phyloP scores from a whole-genome alignment of 164 flowering plant species.

The Vitis cinerea region DNA sequence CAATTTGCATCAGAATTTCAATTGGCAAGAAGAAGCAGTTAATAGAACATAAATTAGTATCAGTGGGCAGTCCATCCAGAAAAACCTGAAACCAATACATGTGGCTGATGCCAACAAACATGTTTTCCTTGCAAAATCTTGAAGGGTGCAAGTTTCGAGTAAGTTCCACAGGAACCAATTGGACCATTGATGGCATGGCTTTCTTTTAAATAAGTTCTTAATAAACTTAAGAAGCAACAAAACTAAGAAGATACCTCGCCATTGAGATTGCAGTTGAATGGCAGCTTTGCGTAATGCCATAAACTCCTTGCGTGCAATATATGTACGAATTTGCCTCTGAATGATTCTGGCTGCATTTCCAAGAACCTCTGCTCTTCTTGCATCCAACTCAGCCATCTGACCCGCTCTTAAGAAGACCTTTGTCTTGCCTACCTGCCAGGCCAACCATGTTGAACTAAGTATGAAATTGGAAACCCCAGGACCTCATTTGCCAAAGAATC shows the following conservation, averaged over 20 bases:
- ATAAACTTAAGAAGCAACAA: slow-evolving; percentile 1
- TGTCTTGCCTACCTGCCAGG: slow-evolving; percentile 85
- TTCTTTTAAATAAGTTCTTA: not conserved
- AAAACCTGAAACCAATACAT: too few species aligned
- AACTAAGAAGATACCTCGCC: slow-evolving; percentile 58
- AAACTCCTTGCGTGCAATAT: slow-evolving; percentile 89
- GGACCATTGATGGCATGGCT: not conserved
- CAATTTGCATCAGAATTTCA: not conserved
- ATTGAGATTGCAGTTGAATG: slow-evolving; percentile 72
- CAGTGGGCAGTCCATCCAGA: too few species aligned
- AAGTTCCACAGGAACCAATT: not conserved
- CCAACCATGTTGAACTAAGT: slow-evolving; percentile 2
- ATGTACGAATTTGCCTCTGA: slow-evolving; percentile 86
- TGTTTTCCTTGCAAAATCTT: too few species aligned
- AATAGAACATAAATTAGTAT: too few species aligned
- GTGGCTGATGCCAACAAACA: too few species aligned
- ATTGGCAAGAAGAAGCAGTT: not conserved
- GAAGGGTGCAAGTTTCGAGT: not conserved
- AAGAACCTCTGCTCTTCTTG: slow-evolving; percentile 89
- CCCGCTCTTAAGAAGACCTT: slow-evolving; percentile 97
- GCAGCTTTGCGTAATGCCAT: slow-evolving; percentile 74
- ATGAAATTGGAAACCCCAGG: not conserved
- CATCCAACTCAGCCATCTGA: slow-evolving; percentile 99
- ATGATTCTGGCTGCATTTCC: slow-evolving; percentile 88
- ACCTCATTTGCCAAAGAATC: too few species aligned